These are phyloP conservation scores for Turnera subulata DNA, from an alignment of 345 rosid genomes.

Conservation along the genomic window DNA sequence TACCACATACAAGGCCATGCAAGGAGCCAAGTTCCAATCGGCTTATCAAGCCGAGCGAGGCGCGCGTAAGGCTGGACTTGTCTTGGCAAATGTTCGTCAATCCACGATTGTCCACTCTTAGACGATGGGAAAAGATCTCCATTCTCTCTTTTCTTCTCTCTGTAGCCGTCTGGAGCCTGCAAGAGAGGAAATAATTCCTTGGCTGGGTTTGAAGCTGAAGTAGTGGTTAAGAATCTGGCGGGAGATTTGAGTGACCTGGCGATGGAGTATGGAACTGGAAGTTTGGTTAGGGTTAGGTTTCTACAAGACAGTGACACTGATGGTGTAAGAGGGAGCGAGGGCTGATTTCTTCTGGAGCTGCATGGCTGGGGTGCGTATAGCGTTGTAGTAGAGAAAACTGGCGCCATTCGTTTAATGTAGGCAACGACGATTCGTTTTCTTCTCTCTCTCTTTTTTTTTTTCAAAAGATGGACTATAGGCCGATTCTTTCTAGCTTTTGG, in stretches of 20 bases:
- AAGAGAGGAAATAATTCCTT: conserved; percentile 30
- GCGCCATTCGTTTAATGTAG: conserved; percentile 18
- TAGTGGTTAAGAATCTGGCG: not conserved
- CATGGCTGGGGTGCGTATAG: not conserved
- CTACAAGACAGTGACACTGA: not conserved
- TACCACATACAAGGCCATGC: conserved; percentile 98
- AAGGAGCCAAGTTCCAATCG: conserved; percentile 90
- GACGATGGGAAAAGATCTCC: conserved; percentile 7
- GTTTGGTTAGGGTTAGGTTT: conserved; percentile 1
- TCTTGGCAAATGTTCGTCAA: conserved; percentile 63
- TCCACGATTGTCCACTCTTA: conserved; percentile 47
- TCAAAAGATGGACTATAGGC: too few species aligned
- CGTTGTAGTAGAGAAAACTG: conserved; percentile 7
- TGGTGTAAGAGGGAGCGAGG: conserved; percentile 1
- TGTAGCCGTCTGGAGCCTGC: conserved; percentile 19
- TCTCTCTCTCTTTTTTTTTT: too few species aligned
- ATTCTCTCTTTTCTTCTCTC: conserved; percentile 26
- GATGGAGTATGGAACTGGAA: not conserved
- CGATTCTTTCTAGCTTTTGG: too few species aligned
- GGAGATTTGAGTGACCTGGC: conserved; percentile 7
- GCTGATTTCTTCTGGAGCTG: too few species aligned
- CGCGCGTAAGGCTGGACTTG: conserved; percentile 58
- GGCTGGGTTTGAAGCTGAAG: too few species aligned
- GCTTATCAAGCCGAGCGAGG: conserved; percentile 82
- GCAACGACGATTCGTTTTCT: too few species aligned